Evolutionary conservation across 345 rosid species (phyloP), one percentile per base, ranked within the genome.

Genomic region (Eucalyptus urophylla): DNA sequence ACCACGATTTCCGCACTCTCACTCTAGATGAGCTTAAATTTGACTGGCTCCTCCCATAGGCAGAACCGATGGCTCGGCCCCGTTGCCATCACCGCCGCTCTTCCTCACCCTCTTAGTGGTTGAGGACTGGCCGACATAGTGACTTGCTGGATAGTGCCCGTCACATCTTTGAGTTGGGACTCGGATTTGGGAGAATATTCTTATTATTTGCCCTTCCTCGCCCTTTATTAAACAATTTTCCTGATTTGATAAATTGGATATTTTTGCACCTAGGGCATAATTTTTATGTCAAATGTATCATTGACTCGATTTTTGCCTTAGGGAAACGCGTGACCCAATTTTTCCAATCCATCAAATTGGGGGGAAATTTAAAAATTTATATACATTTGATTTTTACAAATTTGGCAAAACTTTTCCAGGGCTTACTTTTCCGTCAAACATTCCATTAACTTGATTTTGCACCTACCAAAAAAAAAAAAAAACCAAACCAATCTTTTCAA

Each of bases 291-390:
- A 0, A 4, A 65, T 65, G 16, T 65, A n/a, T 7, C 11, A 27
- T 29, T 11, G 31, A 60, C 69, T 62, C 1, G 16, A 62, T 62
- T 62, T 58, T 58, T 58, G 13, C 65, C n/a, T 24, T 25, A 62
- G 10, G 1, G 19, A 65, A 65, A n/a, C 4, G 6, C 5, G 0
- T 65, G 76, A n/a, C 37, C 37, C 0, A 0, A 65, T n/a, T n/a
- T 65, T 65, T 4, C n/a, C 76, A 65, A n/a, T n/a, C 0, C 17
- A 65, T 65, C 72, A 65, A 65, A 65, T 24, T 58, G 65, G 65
- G 1, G 0, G 13, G n/a, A 8, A 24, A 19, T 19, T 53, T 53
- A 0, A 58, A 24, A 58, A 58, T 1, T 24, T 22, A 56, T 24
- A 58, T 10, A 9, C 65, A 58, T 58, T 5, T 58, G 16, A 24